Evolutionary conservation across 176 grass and related monocot species (phyloP), one percentile per base, ranked within the genome.

Genomic region (Phoenix roebelenii): DNA sequence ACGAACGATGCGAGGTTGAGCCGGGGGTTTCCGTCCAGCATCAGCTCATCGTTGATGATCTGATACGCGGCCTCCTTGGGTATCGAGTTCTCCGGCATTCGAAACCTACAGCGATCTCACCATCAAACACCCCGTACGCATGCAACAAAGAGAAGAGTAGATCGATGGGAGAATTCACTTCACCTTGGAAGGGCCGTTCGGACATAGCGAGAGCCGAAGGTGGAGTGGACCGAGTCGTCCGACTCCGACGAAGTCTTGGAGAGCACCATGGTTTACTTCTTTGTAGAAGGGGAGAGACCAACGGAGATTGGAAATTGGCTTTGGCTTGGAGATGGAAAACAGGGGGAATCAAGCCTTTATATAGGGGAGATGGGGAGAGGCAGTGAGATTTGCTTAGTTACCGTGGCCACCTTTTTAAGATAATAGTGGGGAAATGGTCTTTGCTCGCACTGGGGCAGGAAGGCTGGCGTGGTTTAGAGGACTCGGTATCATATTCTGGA

Each of bases 31-130:
- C 93, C 93, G 75, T 98, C 93, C 15, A 98, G 88, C 93, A 98
- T 98, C 70, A 98, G 88, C 76, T 98, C 93, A 65, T 98, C 93
- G 56, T 85, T 98, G 70, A 98, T 98, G 81, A 92, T 98, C 81
- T 98, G 93, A 72, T 98, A 98, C 25, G 93, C 93, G 23, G 93
- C 93, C 80, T 92, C 93, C 76, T 92, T 98, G 3, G 93, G 93
- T 50, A 92, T 98, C 32, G 93, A 92, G 59, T 83, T 83, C 44
- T 92, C 93, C 64, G 88, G 88, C 87, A 98, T 85, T 3, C 87
- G 81, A 52, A 88, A 83, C 78, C 93, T 97, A 9, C 64, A 3
- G 5, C 1, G 2, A 39, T 2, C 19, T 50, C 57, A n/a, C 6
- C 9, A 32, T 24, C 24, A 18, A 26, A 16, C 26, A 3, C 15